phyloP scores from a whole-genome alignment of 2,329 filamentous ascomycete genomes.

The Aspergillus puulaauensis region DNA sequence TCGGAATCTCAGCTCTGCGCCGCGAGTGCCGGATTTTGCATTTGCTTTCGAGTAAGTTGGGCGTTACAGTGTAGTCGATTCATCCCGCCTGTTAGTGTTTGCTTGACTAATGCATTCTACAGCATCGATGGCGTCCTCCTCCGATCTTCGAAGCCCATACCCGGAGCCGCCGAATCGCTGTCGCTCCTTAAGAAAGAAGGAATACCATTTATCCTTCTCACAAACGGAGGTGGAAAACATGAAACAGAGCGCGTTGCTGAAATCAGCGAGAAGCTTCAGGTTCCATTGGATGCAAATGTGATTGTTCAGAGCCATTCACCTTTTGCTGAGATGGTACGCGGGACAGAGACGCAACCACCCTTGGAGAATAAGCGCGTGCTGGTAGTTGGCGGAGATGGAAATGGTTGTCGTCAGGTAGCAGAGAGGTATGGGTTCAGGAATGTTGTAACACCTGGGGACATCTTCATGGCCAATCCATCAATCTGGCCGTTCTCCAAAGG shows the following conservation, averaged over 20 bases:
- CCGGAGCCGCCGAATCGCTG: constrained; percentile 73
- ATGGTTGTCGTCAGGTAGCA: constrained; percentile 70
- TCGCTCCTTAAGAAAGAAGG: constrained; percentile 68
- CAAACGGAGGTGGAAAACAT: constrained; percentile 87
- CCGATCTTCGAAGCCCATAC: constrained; percentile 74
- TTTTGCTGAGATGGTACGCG: constrained; percentile 68
- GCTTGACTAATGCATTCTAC: constrained; percentile 12
- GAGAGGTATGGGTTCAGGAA: constrained; percentile 74
- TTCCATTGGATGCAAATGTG: constrained; percentile 64
- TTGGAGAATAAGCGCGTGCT: constrained; percentile 67
- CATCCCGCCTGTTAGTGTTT: not conserved
- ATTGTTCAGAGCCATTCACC: constrained; percentile 93
- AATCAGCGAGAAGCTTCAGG: constrained; percentile 64
- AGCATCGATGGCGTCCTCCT: constrained; percentile 95
- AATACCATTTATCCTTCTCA: constrained; percentile 91
- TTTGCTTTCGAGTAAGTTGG: constrained; percentile 48
- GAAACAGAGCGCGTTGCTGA: constrained; percentile 73
- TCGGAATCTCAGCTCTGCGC: constrained; percentile 28
- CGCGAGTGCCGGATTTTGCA: constrained; percentile 40
- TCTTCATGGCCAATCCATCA: constrained; percentile 69
- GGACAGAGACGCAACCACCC: constrained; percentile 53
- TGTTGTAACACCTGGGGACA: constrained; percentile 83
- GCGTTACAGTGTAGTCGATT: constrained; percentile 3
- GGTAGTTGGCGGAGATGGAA: constrained; percentile 69
- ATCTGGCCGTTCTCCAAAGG: constrained; percentile 81